A percentile compares a stretch with the other conserved stretches of the same genome.
phyloP scores from a whole-genome alignment of 164 flowering plant species.

The Santalum album region DNA sequence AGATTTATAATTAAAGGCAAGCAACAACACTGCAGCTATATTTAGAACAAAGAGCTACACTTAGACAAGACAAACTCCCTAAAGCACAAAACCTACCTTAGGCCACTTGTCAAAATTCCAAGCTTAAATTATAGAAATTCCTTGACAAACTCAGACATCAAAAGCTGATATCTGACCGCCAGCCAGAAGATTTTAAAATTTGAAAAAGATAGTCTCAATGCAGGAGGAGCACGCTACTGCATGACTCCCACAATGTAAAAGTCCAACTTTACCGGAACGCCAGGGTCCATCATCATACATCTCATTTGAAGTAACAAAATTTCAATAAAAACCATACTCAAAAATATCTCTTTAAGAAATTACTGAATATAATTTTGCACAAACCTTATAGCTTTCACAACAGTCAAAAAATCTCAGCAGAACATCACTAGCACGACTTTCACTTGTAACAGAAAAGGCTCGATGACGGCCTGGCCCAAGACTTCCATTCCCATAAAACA shows the following conservation, averaged over 20 bases:
- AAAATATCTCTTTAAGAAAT: too few species aligned
- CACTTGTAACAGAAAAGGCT: constrained; percentile 84
- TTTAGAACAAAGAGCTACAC: background rate
- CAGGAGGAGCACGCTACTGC: too few species aligned
- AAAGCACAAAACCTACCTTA: background rate
- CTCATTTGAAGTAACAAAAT: too few species aligned
- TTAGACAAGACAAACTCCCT: background rate
- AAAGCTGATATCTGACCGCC: too few species aligned
- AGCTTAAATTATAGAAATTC: background rate
- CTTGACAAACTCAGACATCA: too few species aligned
- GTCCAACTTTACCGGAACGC: too few species aligned
- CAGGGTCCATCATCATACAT: too few species aligned
- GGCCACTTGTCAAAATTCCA: background rate
- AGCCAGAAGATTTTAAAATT: too few species aligned
- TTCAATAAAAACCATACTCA: too few species aligned
- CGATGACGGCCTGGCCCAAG: constrained; percentile 72
- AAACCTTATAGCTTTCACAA: constrained; percentile 86
- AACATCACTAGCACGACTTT: constrained; percentile 95
- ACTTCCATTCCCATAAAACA: constrained; percentile 62
- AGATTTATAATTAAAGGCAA: background rate
- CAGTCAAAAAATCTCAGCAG: constrained; percentile 77
- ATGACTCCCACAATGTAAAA: too few species aligned
- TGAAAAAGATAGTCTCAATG: too few species aligned
- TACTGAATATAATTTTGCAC: background rate
- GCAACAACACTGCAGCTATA: background rate